phyloP scores from a whole-genome alignment of 129 eudicot species.

The Tagetes erecta region DNA sequence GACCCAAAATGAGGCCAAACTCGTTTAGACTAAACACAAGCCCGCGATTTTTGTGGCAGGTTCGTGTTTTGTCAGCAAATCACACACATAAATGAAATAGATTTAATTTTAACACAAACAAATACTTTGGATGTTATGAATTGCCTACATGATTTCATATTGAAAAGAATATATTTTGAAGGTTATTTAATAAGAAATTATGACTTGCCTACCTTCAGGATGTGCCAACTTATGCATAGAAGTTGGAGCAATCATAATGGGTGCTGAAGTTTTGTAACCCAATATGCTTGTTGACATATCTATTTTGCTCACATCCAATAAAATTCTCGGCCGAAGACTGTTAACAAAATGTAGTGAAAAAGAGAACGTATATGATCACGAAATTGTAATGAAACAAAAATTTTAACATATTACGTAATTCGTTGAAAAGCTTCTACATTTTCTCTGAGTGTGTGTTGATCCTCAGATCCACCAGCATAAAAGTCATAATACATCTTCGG shows the following conservation, averaged over 20 bases:
- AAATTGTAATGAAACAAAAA: neutral
- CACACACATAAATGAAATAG: too few relatives aligned
- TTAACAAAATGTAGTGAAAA: neutral
- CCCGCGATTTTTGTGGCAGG: too few relatives aligned
- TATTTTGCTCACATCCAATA: conserved; percentile 71
- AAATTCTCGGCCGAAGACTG: conserved; percentile 75
- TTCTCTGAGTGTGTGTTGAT: conserved; percentile 70
- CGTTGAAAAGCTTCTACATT: conserved; percentile 62
- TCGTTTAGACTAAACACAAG: too few relatives aligned
- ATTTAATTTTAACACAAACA: too few relatives aligned
- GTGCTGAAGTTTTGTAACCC: conserved; percentile 75
- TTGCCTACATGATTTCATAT: too few relatives aligned
- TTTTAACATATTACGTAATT: conserved; percentile 43
- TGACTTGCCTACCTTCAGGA: conserved; percentile 49
- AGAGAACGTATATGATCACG: neutral
- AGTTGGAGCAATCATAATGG: conserved; percentile 89
- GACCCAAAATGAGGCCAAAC: too few relatives aligned
- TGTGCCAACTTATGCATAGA: conserved; percentile 74
- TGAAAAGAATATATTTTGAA: too few relatives aligned
- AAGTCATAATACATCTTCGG: conserved; percentile 87
- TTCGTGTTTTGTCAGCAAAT: too few relatives aligned
- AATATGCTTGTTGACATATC: conserved; percentile 68
- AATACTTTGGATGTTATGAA: too few relatives aligned
- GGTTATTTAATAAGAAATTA: neutral
- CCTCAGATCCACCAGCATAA: conserved; percentile 79